phyloP scores from a whole-genome alignment of 371 early-diverging fungal species.

The Batrachochytrium dendrobatidis region DNA sequence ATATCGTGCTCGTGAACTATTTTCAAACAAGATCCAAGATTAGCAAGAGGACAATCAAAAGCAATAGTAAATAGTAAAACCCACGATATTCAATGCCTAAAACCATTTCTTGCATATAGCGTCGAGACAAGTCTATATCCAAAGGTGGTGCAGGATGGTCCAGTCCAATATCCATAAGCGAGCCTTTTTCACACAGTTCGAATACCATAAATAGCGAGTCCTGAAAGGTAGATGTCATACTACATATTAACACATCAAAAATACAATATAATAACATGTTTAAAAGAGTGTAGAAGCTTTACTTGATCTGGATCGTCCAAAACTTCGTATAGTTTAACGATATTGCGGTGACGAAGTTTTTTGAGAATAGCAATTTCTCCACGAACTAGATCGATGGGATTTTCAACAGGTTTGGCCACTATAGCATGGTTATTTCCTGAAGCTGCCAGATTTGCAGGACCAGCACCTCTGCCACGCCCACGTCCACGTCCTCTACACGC shows the following conservation, averaged over 20 bases:
- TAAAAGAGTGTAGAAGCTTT: too few relatives aligned
- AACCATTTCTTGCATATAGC: conserved; percentile 77
- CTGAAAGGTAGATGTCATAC: conserved; percentile 11
- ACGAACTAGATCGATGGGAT: conserved; percentile 80
- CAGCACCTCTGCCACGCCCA: conserved; percentile 29
- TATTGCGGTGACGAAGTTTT: conserved; percentile 80
- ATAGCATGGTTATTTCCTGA: not conserved
- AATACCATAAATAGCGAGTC: conserved; percentile 60
- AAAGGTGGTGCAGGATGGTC: conserved; percentile 48
- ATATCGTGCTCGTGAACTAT: conserved; percentile 82
- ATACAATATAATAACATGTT: too few relatives aligned
- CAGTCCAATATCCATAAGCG: conserved; percentile 61
- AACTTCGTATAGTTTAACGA: conserved; percentile 87
- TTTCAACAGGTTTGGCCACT: not conserved
- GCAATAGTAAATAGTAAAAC: too few relatives aligned
- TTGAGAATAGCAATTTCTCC: conserved; percentile 91
- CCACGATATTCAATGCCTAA: conserved; percentile 92
- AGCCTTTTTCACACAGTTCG: conserved; percentile 75
- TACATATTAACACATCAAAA: too few relatives aligned
- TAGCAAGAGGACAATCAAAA: not conserved
- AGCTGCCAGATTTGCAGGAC: not conserved
- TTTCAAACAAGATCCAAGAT: not conserved
- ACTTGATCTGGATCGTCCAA: conserved; percentile 75
- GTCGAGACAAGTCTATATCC: conserved; percentile 42
- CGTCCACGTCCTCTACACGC: conserved; percentile 31